phyloP scores from a whole-genome alignment of 148 eudicot genomes.

The Rhododendron vialii region DNA sequence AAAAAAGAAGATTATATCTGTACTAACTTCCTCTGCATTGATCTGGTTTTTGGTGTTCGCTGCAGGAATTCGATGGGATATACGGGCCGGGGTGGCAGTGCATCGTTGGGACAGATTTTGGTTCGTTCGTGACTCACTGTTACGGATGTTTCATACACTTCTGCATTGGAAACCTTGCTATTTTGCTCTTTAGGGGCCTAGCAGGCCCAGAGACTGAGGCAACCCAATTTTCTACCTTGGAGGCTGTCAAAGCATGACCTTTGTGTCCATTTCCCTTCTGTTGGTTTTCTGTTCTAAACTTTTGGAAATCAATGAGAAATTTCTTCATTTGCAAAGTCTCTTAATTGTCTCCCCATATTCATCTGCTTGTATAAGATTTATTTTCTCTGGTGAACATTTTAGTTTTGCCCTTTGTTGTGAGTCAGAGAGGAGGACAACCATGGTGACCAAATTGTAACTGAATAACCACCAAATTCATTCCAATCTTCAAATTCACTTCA shows the following conservation, averaged over 20 bases:
- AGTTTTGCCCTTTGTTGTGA: too few species aligned
- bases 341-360: too few species aligned
- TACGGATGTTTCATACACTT: slow-evolving; percentile 74
- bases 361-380: too few species aligned
- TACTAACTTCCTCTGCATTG: too few species aligned
- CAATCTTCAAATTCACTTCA: too few species aligned
- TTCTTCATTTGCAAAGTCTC: too few species aligned
- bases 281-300: not conserved
- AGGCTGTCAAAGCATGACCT: slow-evolving; percentile 19
- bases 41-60: too few species aligned
- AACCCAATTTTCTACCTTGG: slow-evolving; percentile 17
- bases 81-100: slow-evolving; percentile 89
- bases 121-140: slow-evolving; percentile 85
- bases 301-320: not conserved
- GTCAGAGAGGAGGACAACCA: too few species aligned
- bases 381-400: too few species aligned
- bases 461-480: too few species aligned
- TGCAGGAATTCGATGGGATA: slow-evolving; percentile 49
- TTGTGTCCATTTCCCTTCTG: not conserved
- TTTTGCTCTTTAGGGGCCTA: slow-evolving; percentile 28
- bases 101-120: slow-evolving; percentile 82
- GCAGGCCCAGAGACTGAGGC: not conserved
- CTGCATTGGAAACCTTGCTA: slow-evolving; percentile 52
- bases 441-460: too few species aligned
- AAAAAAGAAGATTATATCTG: too few species aligned